These are phyloP conservation scores for Fusarium sp. DNA, from an alignment of 2,329 filamentous ascomycete species.

Conservation along the genomic window DNA sequence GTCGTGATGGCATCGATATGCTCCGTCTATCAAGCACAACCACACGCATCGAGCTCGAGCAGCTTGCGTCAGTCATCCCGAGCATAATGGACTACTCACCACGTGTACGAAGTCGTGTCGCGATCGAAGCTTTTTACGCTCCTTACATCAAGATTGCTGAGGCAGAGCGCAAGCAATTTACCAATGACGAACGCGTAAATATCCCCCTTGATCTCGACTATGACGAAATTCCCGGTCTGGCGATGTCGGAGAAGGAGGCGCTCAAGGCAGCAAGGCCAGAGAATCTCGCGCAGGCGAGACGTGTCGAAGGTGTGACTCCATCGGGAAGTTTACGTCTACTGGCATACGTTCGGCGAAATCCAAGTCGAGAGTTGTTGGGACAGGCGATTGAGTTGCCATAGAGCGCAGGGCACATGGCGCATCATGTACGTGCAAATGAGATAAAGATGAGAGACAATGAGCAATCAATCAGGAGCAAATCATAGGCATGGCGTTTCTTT, in stretches of 20 bases:
- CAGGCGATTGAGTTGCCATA: slow-evolving; percentile 12
- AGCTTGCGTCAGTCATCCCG: slow-evolving; percentile 70
- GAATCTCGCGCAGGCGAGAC: slow-evolving; percentile 86
- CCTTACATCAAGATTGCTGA: slow-evolving; percentile 85
- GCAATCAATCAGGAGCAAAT: background rate
- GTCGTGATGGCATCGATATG: slow-evolving; percentile 82
- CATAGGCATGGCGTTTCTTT: slow-evolving; percentile 26
- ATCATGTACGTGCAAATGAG: background rate
- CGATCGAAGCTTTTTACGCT: slow-evolving; percentile 86
- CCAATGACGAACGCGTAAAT: slow-evolving; percentile 80
- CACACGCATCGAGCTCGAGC: slow-evolving; percentile 59
- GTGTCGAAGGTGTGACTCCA: slow-evolving; percentile 84
- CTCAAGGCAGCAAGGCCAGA: slow-evolving; percentile 81
- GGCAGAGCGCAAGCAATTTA: slow-evolving; percentile 74
- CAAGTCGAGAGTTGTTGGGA: slow-evolving; percentile 5
- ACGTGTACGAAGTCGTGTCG: slow-evolving; percentile 76
- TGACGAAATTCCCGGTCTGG: slow-evolving; percentile 77
- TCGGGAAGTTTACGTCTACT: slow-evolving; percentile 72
- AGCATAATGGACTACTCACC: slow-evolving; percentile 66
- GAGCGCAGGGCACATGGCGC: background rate
- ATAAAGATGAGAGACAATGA: background rate
- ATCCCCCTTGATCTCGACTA: slow-evolving; percentile 85
- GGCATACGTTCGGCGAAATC: slow-evolving; percentile 65
- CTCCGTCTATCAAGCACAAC: slow-evolving; percentile 75
- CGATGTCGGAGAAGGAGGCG: slow-evolving; percentile 80